phyloP scores from a whole-genome alignment of 2,329 filamentous ascomycete species.

The Macrophomina tecta region DNA sequence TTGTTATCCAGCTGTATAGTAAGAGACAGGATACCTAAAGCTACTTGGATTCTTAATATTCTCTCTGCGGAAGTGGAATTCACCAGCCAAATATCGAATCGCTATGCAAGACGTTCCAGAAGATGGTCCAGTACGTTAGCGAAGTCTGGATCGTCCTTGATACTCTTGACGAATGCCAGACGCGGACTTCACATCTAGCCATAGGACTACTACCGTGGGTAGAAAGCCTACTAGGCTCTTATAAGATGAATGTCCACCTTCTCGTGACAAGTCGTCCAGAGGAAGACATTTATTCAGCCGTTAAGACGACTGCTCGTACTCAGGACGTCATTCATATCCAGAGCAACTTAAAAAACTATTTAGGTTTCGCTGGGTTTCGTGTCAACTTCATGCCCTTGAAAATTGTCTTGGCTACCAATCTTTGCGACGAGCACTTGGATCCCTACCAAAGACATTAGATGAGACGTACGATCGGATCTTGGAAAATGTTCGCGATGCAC shows the following conservation, averaged over 20 bases:
- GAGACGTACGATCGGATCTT: no score
- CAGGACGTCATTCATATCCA: no score
- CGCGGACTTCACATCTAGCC: background rate
- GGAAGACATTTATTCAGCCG: no score
- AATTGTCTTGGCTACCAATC: background rate
- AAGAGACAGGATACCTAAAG: conserved; percentile 29
- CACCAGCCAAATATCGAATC: conserved; percentile 27
- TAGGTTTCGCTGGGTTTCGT: conserved; percentile 1
- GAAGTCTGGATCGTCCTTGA: conserved; percentile 35
- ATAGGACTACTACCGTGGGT: background rate
- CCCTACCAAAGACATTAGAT: no score
- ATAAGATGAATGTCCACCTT: no score
- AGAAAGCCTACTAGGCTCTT: background rate
- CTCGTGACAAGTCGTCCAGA: no score
- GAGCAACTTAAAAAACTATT: no score
- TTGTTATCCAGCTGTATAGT: conserved; percentile 45
- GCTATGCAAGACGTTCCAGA: conserved; percentile 34
- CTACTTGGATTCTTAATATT: no score
- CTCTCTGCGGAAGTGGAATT: conserved; percentile 31
- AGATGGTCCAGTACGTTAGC: conserved; percentile 36
- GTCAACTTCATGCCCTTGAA: no score
- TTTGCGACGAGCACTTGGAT: background rate
- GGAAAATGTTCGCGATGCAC: no score
- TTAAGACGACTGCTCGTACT: no score
- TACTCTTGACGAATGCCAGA: conserved; percentile 39